These are phyloP conservation scores for Exophiala sideris DNA, from an alignment of 2,329 filamentous ascomycete species.

Conservation along the genomic window DNA sequence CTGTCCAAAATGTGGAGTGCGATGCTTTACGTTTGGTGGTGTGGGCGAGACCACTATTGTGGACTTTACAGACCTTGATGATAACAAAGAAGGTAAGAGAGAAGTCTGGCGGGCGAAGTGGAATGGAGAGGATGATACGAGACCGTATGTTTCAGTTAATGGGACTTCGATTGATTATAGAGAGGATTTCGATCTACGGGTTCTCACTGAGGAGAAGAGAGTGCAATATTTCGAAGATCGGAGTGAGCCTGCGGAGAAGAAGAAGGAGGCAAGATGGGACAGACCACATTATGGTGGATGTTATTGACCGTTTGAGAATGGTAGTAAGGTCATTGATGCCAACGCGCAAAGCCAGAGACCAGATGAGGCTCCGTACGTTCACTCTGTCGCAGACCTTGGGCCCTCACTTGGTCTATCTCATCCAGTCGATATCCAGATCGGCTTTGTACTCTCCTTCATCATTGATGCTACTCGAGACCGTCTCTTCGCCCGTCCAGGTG, in stretches of 20 bases:
- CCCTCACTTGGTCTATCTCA: constrained; percentile 12
- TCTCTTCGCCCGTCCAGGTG: constrained; percentile 28
- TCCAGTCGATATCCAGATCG: constrained; percentile 30
- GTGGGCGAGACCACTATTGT: constrained; percentile 31
- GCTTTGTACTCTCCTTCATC: constrained; percentile 30
- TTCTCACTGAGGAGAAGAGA: constrained; percentile 31
- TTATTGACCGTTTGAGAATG: constrained; percentile 29
- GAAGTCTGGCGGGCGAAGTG: constrained; percentile 30
- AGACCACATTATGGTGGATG: constrained; percentile 30
- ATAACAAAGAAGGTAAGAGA: constrained; percentile 29
- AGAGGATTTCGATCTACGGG: constrained; percentile 31
- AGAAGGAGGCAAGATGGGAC: constrained; percentile 28
- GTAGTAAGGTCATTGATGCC: background rate
- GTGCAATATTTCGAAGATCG: constrained; percentile 31
- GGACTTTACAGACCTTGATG: constrained; percentile 26
- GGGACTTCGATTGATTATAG: constrained; percentile 29
- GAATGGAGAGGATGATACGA: constrained; percentile 29
- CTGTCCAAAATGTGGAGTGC: constrained; percentile 46
- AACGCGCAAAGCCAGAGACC: background rate
- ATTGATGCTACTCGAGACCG: constrained; percentile 26
- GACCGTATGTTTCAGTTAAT: constrained; percentile 31
- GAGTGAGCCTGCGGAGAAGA: constrained; percentile 29
- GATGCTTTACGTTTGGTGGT: constrained; percentile 43
- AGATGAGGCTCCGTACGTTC: background rate
- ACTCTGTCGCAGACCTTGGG: too few species aligned